Conservation (phyloP, 2,329 filamentous ascomycete species). For the Bipolaris oryzae region DNA sequence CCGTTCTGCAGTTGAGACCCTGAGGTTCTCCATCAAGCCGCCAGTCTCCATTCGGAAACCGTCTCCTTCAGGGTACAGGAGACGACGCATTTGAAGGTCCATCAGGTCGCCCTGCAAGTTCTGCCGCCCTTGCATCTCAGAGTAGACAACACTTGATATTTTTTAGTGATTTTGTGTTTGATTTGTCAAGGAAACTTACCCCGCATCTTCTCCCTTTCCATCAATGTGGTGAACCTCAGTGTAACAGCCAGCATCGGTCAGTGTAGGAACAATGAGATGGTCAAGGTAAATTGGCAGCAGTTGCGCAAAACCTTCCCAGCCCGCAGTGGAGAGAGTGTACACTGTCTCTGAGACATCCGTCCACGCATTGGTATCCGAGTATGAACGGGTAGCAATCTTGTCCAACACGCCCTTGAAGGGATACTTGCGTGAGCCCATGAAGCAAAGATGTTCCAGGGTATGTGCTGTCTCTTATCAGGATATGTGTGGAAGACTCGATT, state of each 20-base stretch:
- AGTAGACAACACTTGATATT: slow-evolving; percentile 78
- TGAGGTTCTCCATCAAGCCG: slow-evolving; percentile 90
- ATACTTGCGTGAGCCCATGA: slow-evolving; percentile 84
- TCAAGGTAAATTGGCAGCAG: slow-evolving; percentile 94
- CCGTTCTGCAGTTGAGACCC: slow-evolving; percentile 82
- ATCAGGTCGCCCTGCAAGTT: slow-evolving; percentile 85
- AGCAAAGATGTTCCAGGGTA: slow-evolving; percentile 60
- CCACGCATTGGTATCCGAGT: slow-evolving; percentile 95
- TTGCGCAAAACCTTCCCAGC: slow-evolving; percentile 95
- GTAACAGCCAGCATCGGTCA: slow-evolving; percentile 90
- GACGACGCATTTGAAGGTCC: slow-evolving; percentile 77
- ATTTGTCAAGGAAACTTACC: slow-evolving; percentile 31
- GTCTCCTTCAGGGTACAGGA: slow-evolving; percentile 85
- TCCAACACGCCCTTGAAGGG: slow-evolving; percentile 94
- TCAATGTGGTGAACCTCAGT: slow-evolving; percentile 98
- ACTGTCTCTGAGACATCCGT: slow-evolving; percentile 96
- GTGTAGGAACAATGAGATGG: slow-evolving; percentile 86
- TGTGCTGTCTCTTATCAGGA: slow-evolving; percentile 46
- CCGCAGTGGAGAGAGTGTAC: slow-evolving; percentile 92
- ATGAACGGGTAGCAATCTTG: slow-evolving; percentile 90
- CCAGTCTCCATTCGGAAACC: slow-evolving; percentile 99
- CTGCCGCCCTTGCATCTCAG: slow-evolving; percentile 96
- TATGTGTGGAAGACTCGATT: neutral
- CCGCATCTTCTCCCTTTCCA: slow-evolving; percentile 90
- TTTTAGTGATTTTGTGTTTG: slow-evolving; percentile 17